Base-by-base conservation (phyloP, 352 stramenopile genomes). In the Phytophthora idaei region DNA sequence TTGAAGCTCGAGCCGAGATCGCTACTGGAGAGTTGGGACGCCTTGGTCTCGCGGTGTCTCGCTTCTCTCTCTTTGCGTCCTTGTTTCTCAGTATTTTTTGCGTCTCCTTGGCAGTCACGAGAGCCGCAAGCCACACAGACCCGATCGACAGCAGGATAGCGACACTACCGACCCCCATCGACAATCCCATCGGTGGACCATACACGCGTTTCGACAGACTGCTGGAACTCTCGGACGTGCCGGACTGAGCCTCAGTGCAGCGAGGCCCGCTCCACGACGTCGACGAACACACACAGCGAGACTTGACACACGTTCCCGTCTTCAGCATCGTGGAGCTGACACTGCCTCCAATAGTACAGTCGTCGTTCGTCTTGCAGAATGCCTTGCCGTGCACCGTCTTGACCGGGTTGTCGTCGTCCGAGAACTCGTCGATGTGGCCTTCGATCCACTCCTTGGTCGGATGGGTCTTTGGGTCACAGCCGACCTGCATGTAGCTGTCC, bases 381-480 rank as follows among this genome's bases (percentile, higher is more conserved):
- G 71, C 85, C 7, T 67, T 73, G 8, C 85, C 81, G 6, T 70
- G 63, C 6, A 93, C 84, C 0, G 58, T 67, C 17, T 81, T 72
- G 14, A 71, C 39, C 4, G 69, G 69, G 53, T 90, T 90, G 57
- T 84, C 77, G 46, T 71, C 42, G 57, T 93, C 85, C 45, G 75
- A 68, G 64, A 81, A 93, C 67, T 86, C 75, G 41, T 82, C 73
- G 17, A 89, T 69, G 55, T 90, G 85, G 0, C 67, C 80, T 39
- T 81, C 68, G 57, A 93, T 93, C 77, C 81, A 93, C 28, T 78
- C 53, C 52, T 78, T 83, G 17, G 80, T 90, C 15, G 84, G 84
- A 37, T 92, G 82, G 1, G 67, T 80, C 15, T 46, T 39, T 8
- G 81, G 81, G n/a, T 90, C 77, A 42, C 83, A 92, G 1, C 78